Conservation (phyloP, 2,329 filamentous ascomycete genomes). For the Basipetospora chlamydospora region DNA sequence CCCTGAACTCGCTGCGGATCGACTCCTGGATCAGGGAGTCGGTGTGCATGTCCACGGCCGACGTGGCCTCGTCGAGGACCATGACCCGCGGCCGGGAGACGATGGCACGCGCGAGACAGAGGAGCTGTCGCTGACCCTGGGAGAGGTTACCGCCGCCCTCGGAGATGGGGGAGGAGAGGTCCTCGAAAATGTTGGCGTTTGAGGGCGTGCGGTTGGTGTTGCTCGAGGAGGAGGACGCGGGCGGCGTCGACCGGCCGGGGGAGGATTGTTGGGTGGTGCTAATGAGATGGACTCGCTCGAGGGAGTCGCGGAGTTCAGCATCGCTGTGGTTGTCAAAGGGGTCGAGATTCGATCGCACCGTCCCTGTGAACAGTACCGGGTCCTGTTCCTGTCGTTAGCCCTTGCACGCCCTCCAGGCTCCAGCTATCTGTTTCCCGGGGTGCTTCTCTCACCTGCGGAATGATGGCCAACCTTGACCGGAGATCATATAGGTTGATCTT, state of each 20-base stretch:
- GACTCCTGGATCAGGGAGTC: slow-evolving; percentile 59
- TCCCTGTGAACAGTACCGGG: slow-evolving; percentile 69
- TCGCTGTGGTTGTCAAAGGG: slow-evolving; percentile 60
- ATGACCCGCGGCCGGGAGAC: slow-evolving; percentile 60
- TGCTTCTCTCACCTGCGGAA: slow-evolving; percentile 39
- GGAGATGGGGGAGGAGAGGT: slow-evolving; percentile 47
- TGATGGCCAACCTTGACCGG: slow-evolving; percentile 62
- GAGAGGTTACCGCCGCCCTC: slow-evolving; percentile 63
- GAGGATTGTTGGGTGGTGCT: no score
- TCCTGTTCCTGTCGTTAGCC: no score
- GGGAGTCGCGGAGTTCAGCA: slow-evolving; percentile 51
- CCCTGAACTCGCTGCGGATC: slow-evolving; percentile 57
- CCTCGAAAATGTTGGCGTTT: slow-evolving; percentile 52
- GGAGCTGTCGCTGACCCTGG: slow-evolving; percentile 61
- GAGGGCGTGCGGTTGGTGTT: slow-evolving; percentile 14
- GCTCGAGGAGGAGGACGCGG: slow-evolving; percentile 9
- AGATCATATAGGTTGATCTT: slow-evolving; percentile 56
- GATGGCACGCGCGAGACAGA: slow-evolving; percentile 61
- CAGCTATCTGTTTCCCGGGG: no score
- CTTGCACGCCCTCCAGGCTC: no score
- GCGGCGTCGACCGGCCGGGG: slow-evolving; percentile 19
- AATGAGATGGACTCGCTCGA: slow-evolving; percentile 48
- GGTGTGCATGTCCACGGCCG: slow-evolving; percentile 64
- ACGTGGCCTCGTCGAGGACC: slow-evolving; percentile 69
- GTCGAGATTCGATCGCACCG: slow-evolving; percentile 62